A percentile compares a stretch with the other conserved stretches of the same genome.
Conservation (phyloP, 805 yeast genomes). For the Myxozyma geophila region DNA sequence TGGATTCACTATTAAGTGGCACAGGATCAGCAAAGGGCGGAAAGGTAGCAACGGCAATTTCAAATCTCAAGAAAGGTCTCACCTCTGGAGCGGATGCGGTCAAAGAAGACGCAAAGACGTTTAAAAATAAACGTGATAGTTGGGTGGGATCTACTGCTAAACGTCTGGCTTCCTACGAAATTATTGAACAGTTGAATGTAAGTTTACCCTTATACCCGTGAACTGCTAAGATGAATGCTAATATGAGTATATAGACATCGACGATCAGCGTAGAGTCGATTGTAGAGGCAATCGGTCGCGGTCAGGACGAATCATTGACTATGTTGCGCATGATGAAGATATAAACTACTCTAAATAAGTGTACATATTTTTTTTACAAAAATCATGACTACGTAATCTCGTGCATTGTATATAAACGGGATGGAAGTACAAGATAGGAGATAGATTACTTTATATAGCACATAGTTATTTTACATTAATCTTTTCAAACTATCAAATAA, state of each 20-base stretch:
- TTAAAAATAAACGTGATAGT: constrained; percentile 19
- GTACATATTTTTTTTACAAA: too few relatives aligned
- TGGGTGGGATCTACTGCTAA: constrained; percentile 21
- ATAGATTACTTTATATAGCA: too few relatives aligned
- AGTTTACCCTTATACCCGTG: background rate
- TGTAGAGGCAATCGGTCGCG: constrained; percentile 21
- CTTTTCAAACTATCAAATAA: too few relatives aligned
- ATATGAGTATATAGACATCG: constrained; percentile 9
- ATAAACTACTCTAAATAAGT: background rate
- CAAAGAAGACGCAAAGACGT: constrained; percentile 27
- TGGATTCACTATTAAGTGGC: constrained; percentile 8
- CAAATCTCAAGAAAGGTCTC: constrained; percentile 7
- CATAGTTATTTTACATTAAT: too few relatives aligned
- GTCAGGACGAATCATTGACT: constrained; percentile 31
- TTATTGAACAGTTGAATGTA: constrained; percentile 17
- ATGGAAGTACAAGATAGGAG: too few relatives aligned
- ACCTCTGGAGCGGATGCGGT: constrained; percentile 10
- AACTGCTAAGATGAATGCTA: background rate
- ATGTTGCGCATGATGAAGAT: constrained; percentile 21
- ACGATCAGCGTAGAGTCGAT: constrained; percentile 9
- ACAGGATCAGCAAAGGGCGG: background rate
- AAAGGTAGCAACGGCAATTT: constrained; percentile 6
- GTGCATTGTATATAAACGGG: too few relatives aligned
- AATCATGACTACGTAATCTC: background rate
- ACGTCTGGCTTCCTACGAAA: constrained; percentile 7